Base-by-base conservation (phyloP, 495 filamentous ascomycete genomes). In the Podospora sp. region DNA sequence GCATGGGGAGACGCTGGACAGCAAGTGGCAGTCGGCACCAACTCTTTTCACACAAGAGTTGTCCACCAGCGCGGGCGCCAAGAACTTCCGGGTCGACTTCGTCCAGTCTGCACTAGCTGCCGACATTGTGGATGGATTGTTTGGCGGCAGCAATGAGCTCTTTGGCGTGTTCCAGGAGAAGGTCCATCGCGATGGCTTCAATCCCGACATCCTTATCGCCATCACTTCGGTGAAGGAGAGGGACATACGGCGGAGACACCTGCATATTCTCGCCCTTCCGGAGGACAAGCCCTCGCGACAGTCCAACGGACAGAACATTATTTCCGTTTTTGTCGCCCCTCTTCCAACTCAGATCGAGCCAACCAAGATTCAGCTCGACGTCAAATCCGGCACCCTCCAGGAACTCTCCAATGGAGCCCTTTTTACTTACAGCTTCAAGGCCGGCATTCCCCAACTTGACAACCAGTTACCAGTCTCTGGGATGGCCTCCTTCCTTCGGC, bases 361-460 rank as follows among this genome's bases (percentile, higher is more conserved):
- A 3, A 56, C 67, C 20, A 70, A 63, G 20, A 86, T 83, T 72
- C 83, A 82, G 50, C 75, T 90, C n/a, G 84, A 89, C 68, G 77
- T 84, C 58, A 77, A 80, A 40, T 80, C 82, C 3, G 89, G 88
- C 22, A 79, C 76, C n/a, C 71, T 90, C 8, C 79, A 88, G 40
- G 79, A 85, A 68, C 77, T 89, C 16, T 65, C 70, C 36, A 63
- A 73, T n/a, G 79, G 76, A 5, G 70, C 66, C 1, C 73, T 90
- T 11, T 74, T 67, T 33, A 81, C 82, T 11, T 89, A 85, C 67
- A 80, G 86, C 59, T 72, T 91, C 49, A 77, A 72, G 51, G 74
- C 79, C 14, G 81, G 81, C 18, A 75, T 84, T 12, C 85, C 86
- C 1, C 81, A 73, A 57, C 64, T 81, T 12, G 76, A 79, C 25